A percentile compares a stretch with the other conserved stretches of the same genome.
These are phyloP conservation scores for Arabis hirsuta DNA, from an alignment of 345 rosid genomes.

Conservation along the genomic window DNA sequence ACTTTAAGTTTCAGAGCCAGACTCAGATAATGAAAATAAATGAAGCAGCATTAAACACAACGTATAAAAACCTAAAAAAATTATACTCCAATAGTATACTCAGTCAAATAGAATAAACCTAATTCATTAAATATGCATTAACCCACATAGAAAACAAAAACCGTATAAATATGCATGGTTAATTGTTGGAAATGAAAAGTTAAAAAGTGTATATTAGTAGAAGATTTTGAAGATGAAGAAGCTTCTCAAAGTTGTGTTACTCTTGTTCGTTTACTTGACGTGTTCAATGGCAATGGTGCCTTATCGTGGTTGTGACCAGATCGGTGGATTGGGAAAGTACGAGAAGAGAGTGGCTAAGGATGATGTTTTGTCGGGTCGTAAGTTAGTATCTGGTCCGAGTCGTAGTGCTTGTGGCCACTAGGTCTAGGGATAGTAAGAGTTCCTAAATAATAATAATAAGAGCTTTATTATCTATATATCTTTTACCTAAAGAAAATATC, in stretches of 20 bases:
- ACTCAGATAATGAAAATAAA: background rate
- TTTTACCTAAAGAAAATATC: too few relatives aligned
- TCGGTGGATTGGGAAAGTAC: conserved; percentile 17
- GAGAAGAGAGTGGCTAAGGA: conserved; percentile 18
- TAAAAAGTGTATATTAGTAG: background rate
- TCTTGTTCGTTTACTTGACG: conserved; percentile 34
- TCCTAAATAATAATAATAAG: background rate
- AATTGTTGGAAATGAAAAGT: background rate
- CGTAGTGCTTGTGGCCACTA: conserved; percentile 42
- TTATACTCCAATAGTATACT: background rate
- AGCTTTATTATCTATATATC: background rate
- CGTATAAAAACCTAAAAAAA: background rate
- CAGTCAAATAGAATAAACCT: conserved; percentile 30
- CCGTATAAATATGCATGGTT: conserved; percentile 22
- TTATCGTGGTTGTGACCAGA: conserved; percentile 36
- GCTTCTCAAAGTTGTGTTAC: conserved; percentile 14
- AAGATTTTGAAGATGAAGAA: conserved; percentile 22
- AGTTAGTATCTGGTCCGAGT: conserved; percentile 47
- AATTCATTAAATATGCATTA: conserved; percentile 24
- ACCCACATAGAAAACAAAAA: conserved; percentile 17
- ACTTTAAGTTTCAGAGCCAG: background rate
- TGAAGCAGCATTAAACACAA: conserved; percentile 15
- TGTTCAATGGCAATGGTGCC: conserved; percentile 39
- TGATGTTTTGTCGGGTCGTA: conserved; percentile 8
- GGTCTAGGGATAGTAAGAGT: background rate